Percentiles rank a stretch among this genome's conserved stretches.
phyloP scores from a whole-genome alignment of 805 yeast genomes.

The Wickerhamiella brachini region DNA sequence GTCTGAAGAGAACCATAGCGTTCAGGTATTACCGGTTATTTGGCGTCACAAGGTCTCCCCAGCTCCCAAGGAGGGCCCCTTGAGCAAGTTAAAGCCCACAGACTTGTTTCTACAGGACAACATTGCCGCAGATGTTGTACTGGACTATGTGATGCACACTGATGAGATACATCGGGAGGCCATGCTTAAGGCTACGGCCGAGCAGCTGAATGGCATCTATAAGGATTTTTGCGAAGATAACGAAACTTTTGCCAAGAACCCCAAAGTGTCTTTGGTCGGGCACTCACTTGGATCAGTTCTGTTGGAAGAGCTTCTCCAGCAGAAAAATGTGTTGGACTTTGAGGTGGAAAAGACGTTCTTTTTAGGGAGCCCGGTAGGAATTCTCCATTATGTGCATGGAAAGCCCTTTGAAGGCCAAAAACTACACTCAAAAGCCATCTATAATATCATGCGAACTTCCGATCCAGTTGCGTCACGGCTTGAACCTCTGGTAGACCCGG shows the following conservation, averaged over 20 bases:
- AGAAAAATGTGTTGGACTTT: conserved; percentile 39
- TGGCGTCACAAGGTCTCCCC: conserved; percentile 57
- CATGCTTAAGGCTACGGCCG: conserved; percentile 48
- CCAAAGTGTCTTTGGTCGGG: conserved; percentile 71
- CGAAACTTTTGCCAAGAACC: conserved; percentile 48
- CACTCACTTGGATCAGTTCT: conserved; percentile 90
- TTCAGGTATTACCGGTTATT: conserved; percentile 79
- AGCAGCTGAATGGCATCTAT: conserved; percentile 51
- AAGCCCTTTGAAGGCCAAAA: conserved; percentile 22
- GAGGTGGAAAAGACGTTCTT: conserved; percentile 63
- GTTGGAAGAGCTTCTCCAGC: conserved; percentile 51
- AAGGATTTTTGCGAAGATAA: conserved; percentile 43
- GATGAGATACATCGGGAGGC: conserved; percentile 53
- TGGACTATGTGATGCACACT: conserved; percentile 65
- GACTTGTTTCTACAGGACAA: conserved; percentile 24
- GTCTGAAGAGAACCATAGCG: conserved; percentile 26
- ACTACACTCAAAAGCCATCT: conserved; percentile 41
- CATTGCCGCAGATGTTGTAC: conserved; percentile 70
- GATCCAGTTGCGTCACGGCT: conserved; percentile 85
- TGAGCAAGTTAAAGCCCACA: conserved; percentile 5
- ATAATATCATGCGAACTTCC: conserved; percentile 77
- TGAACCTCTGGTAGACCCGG: conserved; percentile 61
- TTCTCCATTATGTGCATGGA: conserved; percentile 61
- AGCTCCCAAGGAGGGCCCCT: conserved; percentile 14
- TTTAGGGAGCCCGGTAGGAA: conserved; percentile 84